Base-by-base conservation (phyloP, 306 rosid genomes). In the Pyrus pyrifolia region DNA sequence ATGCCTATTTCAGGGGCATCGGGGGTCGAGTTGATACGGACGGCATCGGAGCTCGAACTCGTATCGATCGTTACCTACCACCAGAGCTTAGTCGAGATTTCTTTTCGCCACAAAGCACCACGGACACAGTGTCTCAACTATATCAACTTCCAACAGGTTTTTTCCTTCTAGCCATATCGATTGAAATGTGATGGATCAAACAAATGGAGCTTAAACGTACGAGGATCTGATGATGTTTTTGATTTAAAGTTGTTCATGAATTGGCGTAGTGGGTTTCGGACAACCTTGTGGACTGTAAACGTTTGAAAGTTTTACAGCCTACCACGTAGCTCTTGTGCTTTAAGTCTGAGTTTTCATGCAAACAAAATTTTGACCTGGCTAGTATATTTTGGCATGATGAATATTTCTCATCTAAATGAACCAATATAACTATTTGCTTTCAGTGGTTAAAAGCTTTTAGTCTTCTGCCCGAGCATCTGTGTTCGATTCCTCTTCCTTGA, bases 21-120 rank as follows among this genome's bases (percentile, higher is more conserved):
- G 8, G 96, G 96, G 96, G 69, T 49, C 42, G 60, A 90, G 88
- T 80, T 88, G 96, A 87, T 72, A 90, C 3, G 96, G 97, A 78
- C 89, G 97, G 95, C 96, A 95, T 65, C 72, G 82, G 76, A 92
- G 82, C 96, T 90, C 85, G 70, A 92, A 92, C 80, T 84, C 82
- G 78, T 83, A 92, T 73, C 88, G 79, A 79, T 88, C 92, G 75
- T 84, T 82, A 60, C 91, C 83, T 33, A 84, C 78, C 63, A 83
- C 87, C 11, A 88, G 83, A 82, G 97, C 98, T 77, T 81, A 83
- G 83, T 95, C 98, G 10, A 95, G 91, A 83, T 89, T 84, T 58
- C 53, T 86, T 79, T 92, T 92, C 67, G 91, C 98, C 75, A 95
- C 83, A 72, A 85, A 89, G 82, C 97, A 94, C 95, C 96, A 94